Evolutionary conservation across 192 early-diverging fungal genomes (phyloP).

Genomic region (Rhizophagus clarus): DNA sequence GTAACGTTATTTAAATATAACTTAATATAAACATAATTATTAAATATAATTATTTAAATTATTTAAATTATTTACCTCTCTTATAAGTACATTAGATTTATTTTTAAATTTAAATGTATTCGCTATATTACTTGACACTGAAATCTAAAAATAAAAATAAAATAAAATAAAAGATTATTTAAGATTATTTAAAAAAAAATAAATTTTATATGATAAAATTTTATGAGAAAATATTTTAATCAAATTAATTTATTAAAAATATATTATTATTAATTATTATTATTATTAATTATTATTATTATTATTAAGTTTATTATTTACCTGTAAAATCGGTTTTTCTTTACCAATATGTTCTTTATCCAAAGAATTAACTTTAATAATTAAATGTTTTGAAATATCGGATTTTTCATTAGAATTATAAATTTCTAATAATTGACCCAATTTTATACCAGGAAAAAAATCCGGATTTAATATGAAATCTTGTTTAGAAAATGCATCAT

Average conservation of each 20-base stretch:
- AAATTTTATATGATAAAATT: neutral
- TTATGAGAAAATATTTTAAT: too few relatives aligned
- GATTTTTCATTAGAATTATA: slow-evolving; percentile 42
- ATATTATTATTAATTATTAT: too few relatives aligned
- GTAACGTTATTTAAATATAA: neutral
- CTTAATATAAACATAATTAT: neutral
- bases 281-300: too few relatives aligned
- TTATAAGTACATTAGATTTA: slow-evolving; percentile 62
- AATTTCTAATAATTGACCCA: slow-evolving; percentile 70
- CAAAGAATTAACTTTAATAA: slow-evolving; percentile 53
- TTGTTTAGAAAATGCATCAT: slow-evolving; percentile 53
- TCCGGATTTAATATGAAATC: slow-evolving; percentile 77
- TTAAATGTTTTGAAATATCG: slow-evolving; percentile 40
- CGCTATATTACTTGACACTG: slow-evolving; percentile 69
- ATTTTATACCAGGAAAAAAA: slow-evolving; percentile 56
- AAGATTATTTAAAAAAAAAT: neutral
- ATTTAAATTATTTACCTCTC: slow-evolving; percentile 50
- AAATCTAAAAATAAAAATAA: slow-evolving; percentile 51
- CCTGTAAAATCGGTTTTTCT: slow-evolving; percentile 62
- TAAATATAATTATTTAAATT: neutral
- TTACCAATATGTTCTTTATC: slow-evolving; percentile 49
- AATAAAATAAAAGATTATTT: neutral
- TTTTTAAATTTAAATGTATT: slow-evolving; percentile 60
- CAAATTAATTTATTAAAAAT: too few relatives aligned
- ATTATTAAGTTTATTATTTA: slow-evolving; percentile 27